Evolutionary conservation across 805 yeast species (phyloP).

Genomic region (Dipodascopsis uninucleata): DNA sequence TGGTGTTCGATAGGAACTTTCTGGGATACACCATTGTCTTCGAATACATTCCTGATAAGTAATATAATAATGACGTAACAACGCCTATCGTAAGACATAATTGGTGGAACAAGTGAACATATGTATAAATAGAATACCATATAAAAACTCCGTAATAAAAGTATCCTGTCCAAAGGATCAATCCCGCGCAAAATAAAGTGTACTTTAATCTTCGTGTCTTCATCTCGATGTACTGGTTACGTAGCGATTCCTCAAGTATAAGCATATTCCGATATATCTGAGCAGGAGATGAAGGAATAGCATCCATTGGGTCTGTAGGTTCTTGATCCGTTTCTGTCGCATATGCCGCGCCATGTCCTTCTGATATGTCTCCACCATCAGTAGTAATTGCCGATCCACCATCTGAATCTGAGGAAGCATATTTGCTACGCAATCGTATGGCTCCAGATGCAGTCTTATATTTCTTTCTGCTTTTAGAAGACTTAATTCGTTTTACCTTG

Average conservation of each 20-base stretch:
- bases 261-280: conserved; percentile 75
- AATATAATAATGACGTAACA: conserved; percentile 72
- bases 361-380: no score
- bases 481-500: no score
- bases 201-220: conserved; percentile 61
- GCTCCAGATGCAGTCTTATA: no score
- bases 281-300: conserved; percentile 34
- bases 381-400: no score
- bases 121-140: conserved; percentile 38
- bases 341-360: no score
- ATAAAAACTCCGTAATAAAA: conserved; percentile 35
- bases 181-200: conserved; percentile 45
- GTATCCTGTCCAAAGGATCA: conserved; percentile 32
- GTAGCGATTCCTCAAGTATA: conserved; percentile 77
- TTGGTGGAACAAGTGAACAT: conserved; percentile 36
- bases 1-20: conserved; percentile 72
- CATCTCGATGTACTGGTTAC: conserved; percentile 77
- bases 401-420: conserved; percentile 2
- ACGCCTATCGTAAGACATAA: conserved; percentile 54
- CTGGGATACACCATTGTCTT: conserved; percentile 81
- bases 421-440: no score
- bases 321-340: conserved; percentile 5
- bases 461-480: no score
- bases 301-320: conserved; percentile 14
- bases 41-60: conserved; percentile 83